Evolutionary conservation across 2,329 filamentous ascomycete genomes (phyloP), one percentile per base, ranked within the genome.

Genomic region (Xylariaceae sp.): DNA sequence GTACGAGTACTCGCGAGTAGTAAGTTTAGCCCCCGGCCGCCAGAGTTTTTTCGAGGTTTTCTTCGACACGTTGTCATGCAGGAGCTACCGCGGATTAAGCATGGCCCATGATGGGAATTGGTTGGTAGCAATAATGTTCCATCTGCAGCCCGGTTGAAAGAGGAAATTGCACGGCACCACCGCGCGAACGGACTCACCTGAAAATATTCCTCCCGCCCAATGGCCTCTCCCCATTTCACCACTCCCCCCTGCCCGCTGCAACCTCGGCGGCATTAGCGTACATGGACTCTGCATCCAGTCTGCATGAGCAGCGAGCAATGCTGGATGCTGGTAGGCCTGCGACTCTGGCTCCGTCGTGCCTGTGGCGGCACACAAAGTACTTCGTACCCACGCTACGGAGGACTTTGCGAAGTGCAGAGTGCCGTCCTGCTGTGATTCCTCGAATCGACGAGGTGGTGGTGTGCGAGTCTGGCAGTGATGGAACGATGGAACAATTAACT

Each of bases 171-270:
- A 57, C 66, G 69, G 69, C 57, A 63, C 61, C 60, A 39, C 69
- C 69, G 69, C 64, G 62, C 30, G 62, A 64, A 64, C 66, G 65
- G 66, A 67, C 66, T 66, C 65, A 69, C 66, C 64, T 70, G 68
- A 69, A 69, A 49, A 55, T 23, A 37, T 53, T 34, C 53, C 30
- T 45, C 55, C 52, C n/a, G 52, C 23, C 64, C 64, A 66, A 66
- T 65, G 55, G 59, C 53, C 49, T 51, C 3, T 42, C 11, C 6
- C 11, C 2, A 51, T n/a, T 30, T 30, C 15, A n/a, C 18, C 8
- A 42, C 3, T 7, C 18, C 17, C 34, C 54, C 57, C 17, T 44
- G 50, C 34, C 23, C 18, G 8, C 18, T 48, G 34, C 44, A 51
- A 57, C 59, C 61, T 49, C 11, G 53, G 42, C 3, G 1, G 56